These are phyloP conservation scores for Tulasnella sp. DNA, from an alignment of 768 basidiomycete species.

Conservation along the genomic window DNA sequence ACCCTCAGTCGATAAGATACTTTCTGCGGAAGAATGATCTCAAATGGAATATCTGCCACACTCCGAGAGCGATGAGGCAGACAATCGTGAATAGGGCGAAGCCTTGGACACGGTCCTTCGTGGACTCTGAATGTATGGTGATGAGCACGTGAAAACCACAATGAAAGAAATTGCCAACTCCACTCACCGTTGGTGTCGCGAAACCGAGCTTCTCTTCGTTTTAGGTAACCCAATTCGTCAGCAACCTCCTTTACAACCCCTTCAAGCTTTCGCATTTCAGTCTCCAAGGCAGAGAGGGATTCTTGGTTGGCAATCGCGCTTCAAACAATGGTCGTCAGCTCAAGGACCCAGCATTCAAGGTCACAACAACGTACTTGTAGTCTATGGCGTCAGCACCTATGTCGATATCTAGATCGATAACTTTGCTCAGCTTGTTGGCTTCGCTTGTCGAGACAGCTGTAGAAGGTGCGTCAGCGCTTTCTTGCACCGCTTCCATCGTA, in stretches of 20 bases:
- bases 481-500: neutral
- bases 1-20: constrained; percentile 70
- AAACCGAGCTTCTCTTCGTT: constrained; percentile 82
- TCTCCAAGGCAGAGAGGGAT: constrained; percentile 88
- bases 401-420: constrained; percentile 90
- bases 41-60: constrained; percentile 93
- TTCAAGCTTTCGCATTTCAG: constrained; percentile 97
- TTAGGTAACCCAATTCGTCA: constrained; percentile 88
- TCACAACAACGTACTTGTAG: constrained; percentile 64
- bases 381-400: constrained; percentile 98
- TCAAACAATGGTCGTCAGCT: neutral
- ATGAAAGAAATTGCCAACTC: neutral
- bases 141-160: neutral
- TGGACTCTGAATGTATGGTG: constrained; percentile 58
- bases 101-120: constrained; percentile 81
- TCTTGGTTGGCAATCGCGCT: constrained; percentile 99
- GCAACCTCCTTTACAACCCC: constrained; percentile 89
- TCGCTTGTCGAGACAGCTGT: constrained; percentile 44
- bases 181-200: constrained; percentile 77
- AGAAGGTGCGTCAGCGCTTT: neutral
- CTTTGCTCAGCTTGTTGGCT: constrained; percentile 46
- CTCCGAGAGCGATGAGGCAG: constrained; percentile 69
- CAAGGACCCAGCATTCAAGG: neutral
- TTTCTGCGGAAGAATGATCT: constrained; percentile 94
- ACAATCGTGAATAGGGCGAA: constrained; percentile 86